Conservation (phyloP, 257 asterid genomes). For the Solanum megistacrolobum region DNA sequence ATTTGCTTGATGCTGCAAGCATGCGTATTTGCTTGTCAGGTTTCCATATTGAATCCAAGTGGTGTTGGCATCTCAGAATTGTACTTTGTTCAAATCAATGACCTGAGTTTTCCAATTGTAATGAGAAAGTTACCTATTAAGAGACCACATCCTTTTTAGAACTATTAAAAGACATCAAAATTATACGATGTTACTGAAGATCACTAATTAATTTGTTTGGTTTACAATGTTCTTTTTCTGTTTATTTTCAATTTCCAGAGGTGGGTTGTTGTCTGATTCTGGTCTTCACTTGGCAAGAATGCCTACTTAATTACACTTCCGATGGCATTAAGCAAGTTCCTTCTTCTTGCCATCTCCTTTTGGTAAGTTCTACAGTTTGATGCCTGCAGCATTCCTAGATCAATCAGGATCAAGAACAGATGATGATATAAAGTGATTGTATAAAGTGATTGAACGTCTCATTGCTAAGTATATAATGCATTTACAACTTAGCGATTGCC, state of each 20-base stretch:
- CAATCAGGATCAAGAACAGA: background rate
- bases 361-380: background rate
- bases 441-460: background rate
- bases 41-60: background rate
- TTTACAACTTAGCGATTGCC: background rate
- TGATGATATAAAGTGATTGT: background rate
- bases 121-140: background rate
- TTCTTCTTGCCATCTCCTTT: background rate
- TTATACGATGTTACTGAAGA: background rate
- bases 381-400: background rate
- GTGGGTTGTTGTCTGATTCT: background rate
- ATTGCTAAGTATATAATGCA: background rate
- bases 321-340: background rate
- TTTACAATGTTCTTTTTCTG: background rate
- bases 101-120: background rate
- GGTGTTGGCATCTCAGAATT: background rate
- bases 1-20: background rate
- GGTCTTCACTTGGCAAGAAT: background rate
- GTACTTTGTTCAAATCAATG: background rate
- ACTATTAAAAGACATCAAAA: background rate
- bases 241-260: background rate
- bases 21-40: background rate
- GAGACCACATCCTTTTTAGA: background rate
- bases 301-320: background rate
- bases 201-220: background rate